A percentile compares a stretch with the other conserved stretches of the same genome.
phyloP scores from a whole-genome alignment of 1,284 basidiomycete genomes.

The Sporisorium exsertum region DNA sequence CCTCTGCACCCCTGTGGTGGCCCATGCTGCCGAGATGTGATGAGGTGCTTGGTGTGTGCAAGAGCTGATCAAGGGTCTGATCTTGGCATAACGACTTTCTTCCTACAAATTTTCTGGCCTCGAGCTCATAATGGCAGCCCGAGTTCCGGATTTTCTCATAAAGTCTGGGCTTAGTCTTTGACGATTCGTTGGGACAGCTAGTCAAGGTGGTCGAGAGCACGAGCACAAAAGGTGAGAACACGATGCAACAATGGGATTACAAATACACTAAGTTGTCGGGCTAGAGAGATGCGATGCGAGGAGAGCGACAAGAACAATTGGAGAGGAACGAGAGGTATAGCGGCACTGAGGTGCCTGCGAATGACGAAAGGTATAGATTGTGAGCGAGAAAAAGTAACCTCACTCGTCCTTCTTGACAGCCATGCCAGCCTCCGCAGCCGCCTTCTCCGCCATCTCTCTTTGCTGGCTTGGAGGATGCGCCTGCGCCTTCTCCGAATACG shows the following conservation, averaged over 20 bases:
- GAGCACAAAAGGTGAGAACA: background rate
- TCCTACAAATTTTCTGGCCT: background rate
- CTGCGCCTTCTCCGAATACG: conserved; percentile 58
- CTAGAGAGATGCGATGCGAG: conserved; percentile 27
- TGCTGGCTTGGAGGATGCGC: conserved; percentile 33
- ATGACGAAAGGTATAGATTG: background rate
- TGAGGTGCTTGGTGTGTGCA: background rate
- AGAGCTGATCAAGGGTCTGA: conserved; percentile 7
- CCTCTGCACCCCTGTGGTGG: conserved; percentile 12
- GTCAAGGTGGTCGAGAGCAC: background rate
- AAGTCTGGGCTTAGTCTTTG: background rate
- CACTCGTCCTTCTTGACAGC: conserved; percentile 40
- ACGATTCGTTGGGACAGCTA: background rate
- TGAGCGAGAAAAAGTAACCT: background rate
- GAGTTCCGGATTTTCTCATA: conserved; percentile 18
- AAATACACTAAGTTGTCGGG: conserved; percentile 31
- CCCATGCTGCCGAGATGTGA: conserved; percentile 21
- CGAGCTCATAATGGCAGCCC: background rate
- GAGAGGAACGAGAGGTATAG: conserved; percentile 9
- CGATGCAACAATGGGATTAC: conserved; percentile 6
- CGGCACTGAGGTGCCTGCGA: background rate
- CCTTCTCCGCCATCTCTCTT: conserved; percentile 42
- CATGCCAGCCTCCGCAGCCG: conserved; percentile 43
- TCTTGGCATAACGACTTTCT: background rate
- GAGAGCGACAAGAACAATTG: background rate